A percentile compares a stretch with the other conserved stretches of the same genome.
Evolutionary conservation across 495 filamentous ascomycete species (phyloP).

Genomic region (Trichoderma reesei): DNA sequence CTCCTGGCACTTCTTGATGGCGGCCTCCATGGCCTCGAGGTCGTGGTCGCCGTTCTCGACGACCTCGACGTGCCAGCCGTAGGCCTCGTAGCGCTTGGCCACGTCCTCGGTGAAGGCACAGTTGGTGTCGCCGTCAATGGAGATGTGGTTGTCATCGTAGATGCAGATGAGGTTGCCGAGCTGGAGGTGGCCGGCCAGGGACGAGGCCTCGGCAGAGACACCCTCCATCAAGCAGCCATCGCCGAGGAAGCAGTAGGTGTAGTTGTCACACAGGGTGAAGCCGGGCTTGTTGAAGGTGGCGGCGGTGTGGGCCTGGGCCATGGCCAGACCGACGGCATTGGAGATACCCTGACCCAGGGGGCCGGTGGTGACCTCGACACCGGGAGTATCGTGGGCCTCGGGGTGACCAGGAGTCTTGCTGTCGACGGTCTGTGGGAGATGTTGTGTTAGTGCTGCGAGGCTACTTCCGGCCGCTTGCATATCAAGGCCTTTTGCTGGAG

Average conservation of each 20-base stretch:
- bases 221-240: slow-evolving; percentile 99
- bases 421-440: slow-evolving; percentile 53
- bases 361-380: slow-evolving; percentile 95
- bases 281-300: slow-evolving; percentile 96
- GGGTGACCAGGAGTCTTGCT: slow-evolving; percentile 96
- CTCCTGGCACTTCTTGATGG: slow-evolving; percentile 72
- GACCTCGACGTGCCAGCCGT: slow-evolving; percentile 88
- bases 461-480: not conserved
- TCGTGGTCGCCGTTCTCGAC: slow-evolving; percentile 90
- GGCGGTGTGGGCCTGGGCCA: slow-evolving; percentile 83
- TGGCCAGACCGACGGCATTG: slow-evolving; percentile 93
- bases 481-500: not conserved
- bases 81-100: slow-evolving; percentile 86
- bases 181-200: slow-evolving; percentile 89
- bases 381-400: slow-evolving; percentile 91
- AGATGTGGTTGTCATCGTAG: slow-evolving; percentile 99
- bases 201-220: slow-evolving; percentile 87
- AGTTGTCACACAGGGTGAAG: slow-evolving; percentile 84
- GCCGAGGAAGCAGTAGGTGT: slow-evolving; percentile 94
- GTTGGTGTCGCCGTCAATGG: slow-evolving; percentile 83
- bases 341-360: slow-evolving; percentile 92
- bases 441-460: slow-evolving; percentile 14
- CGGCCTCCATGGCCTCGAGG: slow-evolving; percentile 76
- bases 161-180: slow-evolving; percentile 93
- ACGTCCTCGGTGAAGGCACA: slow-evolving; percentile 97